A percentile compares a stretch with the other conserved stretches of the same genome.
These are phyloP conservation scores for Ascochyta viciae-villosae DNA, from an alignment of 2,329 filamentous ascomycete genomes.

Conservation along the genomic window DNA sequence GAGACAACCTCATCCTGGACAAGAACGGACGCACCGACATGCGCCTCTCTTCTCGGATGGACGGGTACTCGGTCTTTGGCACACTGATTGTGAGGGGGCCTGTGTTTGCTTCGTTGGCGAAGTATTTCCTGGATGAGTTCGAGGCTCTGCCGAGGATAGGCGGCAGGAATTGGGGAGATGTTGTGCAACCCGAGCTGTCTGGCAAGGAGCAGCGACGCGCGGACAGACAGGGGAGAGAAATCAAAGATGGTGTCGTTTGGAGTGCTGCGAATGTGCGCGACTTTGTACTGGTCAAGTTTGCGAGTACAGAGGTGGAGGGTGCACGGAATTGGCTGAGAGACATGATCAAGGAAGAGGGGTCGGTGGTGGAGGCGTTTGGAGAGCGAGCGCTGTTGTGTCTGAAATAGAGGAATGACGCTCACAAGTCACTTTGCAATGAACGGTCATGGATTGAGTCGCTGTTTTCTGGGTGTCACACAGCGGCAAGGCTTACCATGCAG, in stretches of 20 bases:
- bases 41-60: slow-evolving; percentile 64
- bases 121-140: slow-evolving; percentile 83
- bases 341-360: slow-evolving; percentile 78
- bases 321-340: slow-evolving; percentile 79
- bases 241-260: slow-evolving; percentile 44
- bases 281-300: slow-evolving; percentile 91
- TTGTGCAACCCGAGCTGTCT: slow-evolving; percentile 46
- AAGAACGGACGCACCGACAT: slow-evolving; percentile 48
- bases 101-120: slow-evolving; percentile 68
- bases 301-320: slow-evolving; percentile 79
- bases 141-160: slow-evolving; percentile 80
- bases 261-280: slow-evolving; percentile 54
- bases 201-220: slow-evolving; percentile 59
- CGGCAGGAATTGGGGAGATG: slow-evolving; percentile 72
- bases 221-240: slow-evolving; percentile 65
- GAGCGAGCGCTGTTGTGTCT: slow-evolving; percentile 78
- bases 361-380: slow-evolving; percentile 74
- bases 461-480: neutral
- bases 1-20: slow-evolving; percentile 82
- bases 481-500: no score
- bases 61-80: slow-evolving; percentile 77
- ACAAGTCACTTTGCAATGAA: neutral
- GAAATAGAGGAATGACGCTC: slow-evolving; percentile 28
- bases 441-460: no score
- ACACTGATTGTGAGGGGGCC: slow-evolving; percentile 84